Percentiles rank a stretch among this genome's conserved stretches.
Evolutionary conservation across 352 stramenopile genomes (phyloP).

Genomic region (Phytophthora cajani): DNA sequence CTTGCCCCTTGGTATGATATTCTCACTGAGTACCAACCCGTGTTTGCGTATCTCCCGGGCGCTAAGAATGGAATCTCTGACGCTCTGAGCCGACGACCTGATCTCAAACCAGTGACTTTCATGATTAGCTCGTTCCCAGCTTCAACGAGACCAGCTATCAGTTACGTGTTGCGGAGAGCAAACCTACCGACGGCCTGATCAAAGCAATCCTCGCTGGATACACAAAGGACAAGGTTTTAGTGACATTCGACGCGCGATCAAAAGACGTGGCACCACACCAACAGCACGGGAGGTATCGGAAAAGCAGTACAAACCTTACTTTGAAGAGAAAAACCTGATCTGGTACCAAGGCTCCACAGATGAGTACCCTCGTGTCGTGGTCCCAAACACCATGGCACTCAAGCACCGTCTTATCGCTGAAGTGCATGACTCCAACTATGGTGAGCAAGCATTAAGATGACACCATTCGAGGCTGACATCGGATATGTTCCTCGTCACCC

Average conservation of each 20-base stretch:
- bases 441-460: neutral
- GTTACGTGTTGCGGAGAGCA: neutral
- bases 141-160: neutral
- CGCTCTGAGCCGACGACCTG: neutral
- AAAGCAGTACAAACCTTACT: neutral
- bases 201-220: neutral
- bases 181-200: neutral
- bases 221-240: neutral
- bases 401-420: conserved; percentile 10
- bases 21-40: no score
- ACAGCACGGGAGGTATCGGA: neutral
- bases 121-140: neutral
- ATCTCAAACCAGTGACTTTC: neutral
- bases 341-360: conserved; percentile 1
- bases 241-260: neutral
- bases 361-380: neutral
- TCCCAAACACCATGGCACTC: neutral
- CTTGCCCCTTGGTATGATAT: neutral
- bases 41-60: no score
- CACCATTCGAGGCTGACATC: neutral
- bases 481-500: neutral
- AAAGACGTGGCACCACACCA: neutral
- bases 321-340: neutral
- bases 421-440: neutral
- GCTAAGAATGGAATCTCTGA: no score